Percentiles rank a stretch among this genome's conserved stretches.
Evolutionary conservation across 768 basidiomycete species (phyloP).

Genomic region (Calocera cornea): DNA sequence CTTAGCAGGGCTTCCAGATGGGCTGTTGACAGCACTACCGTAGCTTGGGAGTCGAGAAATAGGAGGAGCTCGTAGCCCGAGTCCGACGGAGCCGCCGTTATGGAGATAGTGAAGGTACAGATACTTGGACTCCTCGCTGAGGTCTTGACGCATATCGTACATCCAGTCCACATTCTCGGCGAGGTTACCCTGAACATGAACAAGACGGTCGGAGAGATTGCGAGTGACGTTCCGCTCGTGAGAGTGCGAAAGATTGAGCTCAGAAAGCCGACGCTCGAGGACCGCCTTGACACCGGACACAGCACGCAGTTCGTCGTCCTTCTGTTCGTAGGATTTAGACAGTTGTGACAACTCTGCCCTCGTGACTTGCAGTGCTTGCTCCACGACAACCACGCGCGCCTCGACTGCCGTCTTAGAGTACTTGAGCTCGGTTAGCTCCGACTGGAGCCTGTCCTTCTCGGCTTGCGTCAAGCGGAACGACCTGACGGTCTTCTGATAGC

Average conservation of each 20-base stretch:
- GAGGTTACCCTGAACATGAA: not conserved
- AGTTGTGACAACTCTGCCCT: not conserved
- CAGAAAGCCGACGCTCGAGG: not conserved
- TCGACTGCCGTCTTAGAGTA: not conserved
- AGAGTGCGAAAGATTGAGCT: not conserved
- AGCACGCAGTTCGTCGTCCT: not conserved
- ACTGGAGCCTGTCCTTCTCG: not conserved
- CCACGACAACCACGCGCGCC: not conserved
- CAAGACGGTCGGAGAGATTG: not conserved
- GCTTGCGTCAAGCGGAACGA: not conserved
- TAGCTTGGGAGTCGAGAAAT: not conserved
- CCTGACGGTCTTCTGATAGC: not conserved
- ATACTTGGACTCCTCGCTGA: not conserved
- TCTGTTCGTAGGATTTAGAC: not conserved
- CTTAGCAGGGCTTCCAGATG: not conserved
- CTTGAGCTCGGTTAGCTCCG: not conserved
- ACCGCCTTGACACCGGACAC: not conserved
- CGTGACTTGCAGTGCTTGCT: not conserved
- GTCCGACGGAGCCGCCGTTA: not conserved
- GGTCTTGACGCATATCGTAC: not conserved
- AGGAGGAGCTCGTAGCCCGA: not conserved
- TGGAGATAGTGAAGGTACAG: not conserved
- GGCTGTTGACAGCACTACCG: not conserved
- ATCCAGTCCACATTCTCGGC: not conserved
- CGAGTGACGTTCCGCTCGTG: not conserved